A percentile compares a stretch with the other conserved stretches of the same genome.
Conservation (phyloP, 352 stramenopile genomes). For the Hyaloperonospora brassicae region DNA sequence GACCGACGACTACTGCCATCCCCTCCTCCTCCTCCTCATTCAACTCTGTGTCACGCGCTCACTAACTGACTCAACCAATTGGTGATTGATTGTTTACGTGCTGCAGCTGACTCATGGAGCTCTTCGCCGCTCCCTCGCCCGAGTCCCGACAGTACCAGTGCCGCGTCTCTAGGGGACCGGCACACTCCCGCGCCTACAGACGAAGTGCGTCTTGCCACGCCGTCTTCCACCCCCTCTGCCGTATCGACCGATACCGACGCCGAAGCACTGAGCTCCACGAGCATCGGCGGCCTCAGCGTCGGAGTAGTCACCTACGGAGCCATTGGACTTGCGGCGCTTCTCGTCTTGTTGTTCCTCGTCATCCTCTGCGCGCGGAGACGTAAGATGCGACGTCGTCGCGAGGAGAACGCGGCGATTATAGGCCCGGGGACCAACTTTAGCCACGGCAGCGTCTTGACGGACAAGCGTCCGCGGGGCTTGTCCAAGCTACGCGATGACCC, state of each 20-base stretch:
- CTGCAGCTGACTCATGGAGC: slow-evolving; percentile 30
- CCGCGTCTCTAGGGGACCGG: too few relatives aligned
- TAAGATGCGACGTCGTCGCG: slow-evolving; percentile 26
- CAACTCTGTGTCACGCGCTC: background rate
- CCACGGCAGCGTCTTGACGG: slow-evolving; percentile 16
- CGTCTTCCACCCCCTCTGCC: slow-evolving; percentile 9
- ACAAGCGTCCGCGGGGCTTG: slow-evolving; percentile 38
- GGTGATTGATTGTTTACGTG: slow-evolving; percentile 3
- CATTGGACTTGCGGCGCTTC: slow-evolving; percentile 44
- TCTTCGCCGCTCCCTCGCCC: too few relatives aligned
- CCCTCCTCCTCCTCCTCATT: slow-evolving; percentile 3
- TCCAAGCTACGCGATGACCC: slow-evolving; percentile 37
- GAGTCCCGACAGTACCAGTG: too few relatives aligned
- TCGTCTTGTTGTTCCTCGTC: slow-evolving; percentile 44
- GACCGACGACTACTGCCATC: background rate
- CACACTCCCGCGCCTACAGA: too few relatives aligned
- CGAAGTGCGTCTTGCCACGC: slow-evolving; percentile 2
- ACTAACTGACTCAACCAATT: background rate
- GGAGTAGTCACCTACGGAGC: slow-evolving; percentile 40
- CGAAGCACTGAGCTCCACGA: slow-evolving; percentile 15
- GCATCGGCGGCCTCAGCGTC: slow-evolving; percentile 13
- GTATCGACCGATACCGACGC: slow-evolving; percentile 8
- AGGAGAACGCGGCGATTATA: slow-evolving; percentile 14
- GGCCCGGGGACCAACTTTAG: slow-evolving; percentile 13
- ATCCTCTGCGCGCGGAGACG: slow-evolving; percentile 41